Conservation (phyloP, 2,329 filamentous ascomycete genomes). For the Penicillium vulpinum region DNA sequence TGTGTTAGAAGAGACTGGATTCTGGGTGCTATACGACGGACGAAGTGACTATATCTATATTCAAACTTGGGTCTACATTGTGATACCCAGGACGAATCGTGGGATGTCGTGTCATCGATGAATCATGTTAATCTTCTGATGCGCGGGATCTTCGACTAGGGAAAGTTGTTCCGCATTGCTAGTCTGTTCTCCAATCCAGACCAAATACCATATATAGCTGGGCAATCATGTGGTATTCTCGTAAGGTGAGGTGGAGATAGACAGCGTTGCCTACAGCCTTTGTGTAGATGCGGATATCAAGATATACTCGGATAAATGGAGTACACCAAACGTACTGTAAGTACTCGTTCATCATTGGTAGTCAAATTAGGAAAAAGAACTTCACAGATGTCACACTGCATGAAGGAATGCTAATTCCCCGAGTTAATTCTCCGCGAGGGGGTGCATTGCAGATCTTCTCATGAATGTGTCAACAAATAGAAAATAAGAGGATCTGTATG, state of each 20-base stretch:
- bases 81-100: no score
- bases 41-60: neutral
- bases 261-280: neutral
- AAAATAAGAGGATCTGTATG: neutral
- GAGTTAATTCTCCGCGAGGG: slow-evolving; percentile 12
- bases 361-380: neutral
- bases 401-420: slow-evolving; percentile 5
- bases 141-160: neutral
- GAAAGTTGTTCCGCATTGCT: neutral
- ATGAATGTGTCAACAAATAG: neutral
- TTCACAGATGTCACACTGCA: neutral
- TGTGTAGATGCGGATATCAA: neutral
- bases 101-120: neutral
- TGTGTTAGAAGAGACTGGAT: neutral
- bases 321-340: neutral
- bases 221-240: neutral
- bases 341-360: neutral
- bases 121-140: neutral
- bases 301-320: slow-evolving; percentile 8
- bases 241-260: neutral
- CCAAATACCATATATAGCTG: neutral
- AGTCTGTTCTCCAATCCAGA: neutral
- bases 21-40: neutral
- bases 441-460: neutral
- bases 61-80: neutral